phyloP scores from a whole-genome alignment of 495 filamentous ascomycete genomes.

The Tuber calosporum region DNA sequence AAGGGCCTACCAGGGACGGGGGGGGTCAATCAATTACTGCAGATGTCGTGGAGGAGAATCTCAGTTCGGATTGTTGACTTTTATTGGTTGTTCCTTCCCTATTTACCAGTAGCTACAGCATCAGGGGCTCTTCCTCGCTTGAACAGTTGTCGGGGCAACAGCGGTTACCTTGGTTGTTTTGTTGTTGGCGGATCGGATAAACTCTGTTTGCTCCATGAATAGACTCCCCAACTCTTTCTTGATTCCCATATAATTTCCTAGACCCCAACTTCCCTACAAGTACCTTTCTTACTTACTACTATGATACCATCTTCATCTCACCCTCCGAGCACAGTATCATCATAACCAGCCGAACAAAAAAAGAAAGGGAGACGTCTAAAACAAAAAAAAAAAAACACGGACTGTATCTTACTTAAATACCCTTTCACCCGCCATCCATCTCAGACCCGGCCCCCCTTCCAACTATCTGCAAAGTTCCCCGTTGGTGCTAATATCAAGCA shows the following conservation, averaged over 20 bases:
- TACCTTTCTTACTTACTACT: not conserved
- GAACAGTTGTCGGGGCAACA: not conserved
- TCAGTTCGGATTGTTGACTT: not conserved
- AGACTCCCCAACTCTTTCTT: not conserved
- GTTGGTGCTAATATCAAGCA: not conserved
- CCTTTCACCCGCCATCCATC: not conserved
- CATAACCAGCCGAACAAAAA: not conserved
- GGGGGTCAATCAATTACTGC: not conserved
- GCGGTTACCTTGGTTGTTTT: not conserved
- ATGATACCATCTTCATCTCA: not conserved
- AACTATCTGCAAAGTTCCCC: not conserved
- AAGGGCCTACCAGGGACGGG: not conserved
- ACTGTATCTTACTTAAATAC: not conserved
- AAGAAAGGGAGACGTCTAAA: not conserved
- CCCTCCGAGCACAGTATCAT: not conserved
- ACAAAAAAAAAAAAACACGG: not conserved
- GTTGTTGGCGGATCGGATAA: not conserved
- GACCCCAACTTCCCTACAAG: not conserved
- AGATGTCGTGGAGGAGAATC: not conserved
- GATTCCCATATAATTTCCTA: not conserved
- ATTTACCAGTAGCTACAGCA: not conserved
- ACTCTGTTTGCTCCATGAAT: slow-evolving; percentile 1
- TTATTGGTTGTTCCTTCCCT: not conserved
- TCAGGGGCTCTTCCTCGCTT: not conserved
- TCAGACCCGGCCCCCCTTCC: not conserved